A percentile compares a stretch with the other conserved stretches of the same genome.
These are phyloP conservation scores for Plasmodium coatneyi DNA, from an alignment of 169 alveolate species.

Conservation along the genomic window DNA sequence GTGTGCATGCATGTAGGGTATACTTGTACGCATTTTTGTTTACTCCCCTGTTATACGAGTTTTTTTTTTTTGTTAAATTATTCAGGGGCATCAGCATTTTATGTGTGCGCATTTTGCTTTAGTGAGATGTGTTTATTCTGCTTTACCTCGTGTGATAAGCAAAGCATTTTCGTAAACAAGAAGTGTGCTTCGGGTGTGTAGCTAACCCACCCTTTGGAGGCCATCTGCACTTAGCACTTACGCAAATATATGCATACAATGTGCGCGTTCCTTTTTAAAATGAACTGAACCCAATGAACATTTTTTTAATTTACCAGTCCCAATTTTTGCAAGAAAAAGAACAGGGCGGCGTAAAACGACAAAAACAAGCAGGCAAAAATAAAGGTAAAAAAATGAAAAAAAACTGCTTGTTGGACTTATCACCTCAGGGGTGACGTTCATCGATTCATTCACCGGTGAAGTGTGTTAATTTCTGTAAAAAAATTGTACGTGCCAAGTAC, in stretches of 20 bases:
- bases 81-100: constrained; percentile 5
- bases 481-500: neutral
- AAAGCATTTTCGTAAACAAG: neutral
- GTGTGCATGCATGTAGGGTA: constrained; percentile 2
- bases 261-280: neutral
- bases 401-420: neutral
- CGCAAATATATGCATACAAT: neutral
- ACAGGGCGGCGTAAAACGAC: neutral
- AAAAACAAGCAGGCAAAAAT: neutral
- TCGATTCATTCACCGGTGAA: neutral
- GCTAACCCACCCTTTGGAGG: neutral
- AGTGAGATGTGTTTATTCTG: constrained; percentile 26
- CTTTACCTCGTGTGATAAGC: neutral
- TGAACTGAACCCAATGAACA: neutral
- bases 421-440: neutral
- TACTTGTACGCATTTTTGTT: neutral
- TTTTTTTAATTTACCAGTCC: neutral
- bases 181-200: neutral
- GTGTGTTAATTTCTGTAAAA: neutral
- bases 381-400: neutral
- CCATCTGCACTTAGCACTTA: neutral
- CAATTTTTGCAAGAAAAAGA: neutral
- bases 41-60: neutral
- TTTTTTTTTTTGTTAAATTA: constrained; percentile 29
- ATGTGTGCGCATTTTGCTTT: constrained; percentile 20